Percentiles rank a stretch among this genome's conserved stretches.
Conservation (phyloP, 495 filamentous ascomycete genomes). For the Penicillium longicatenatum region DNA sequence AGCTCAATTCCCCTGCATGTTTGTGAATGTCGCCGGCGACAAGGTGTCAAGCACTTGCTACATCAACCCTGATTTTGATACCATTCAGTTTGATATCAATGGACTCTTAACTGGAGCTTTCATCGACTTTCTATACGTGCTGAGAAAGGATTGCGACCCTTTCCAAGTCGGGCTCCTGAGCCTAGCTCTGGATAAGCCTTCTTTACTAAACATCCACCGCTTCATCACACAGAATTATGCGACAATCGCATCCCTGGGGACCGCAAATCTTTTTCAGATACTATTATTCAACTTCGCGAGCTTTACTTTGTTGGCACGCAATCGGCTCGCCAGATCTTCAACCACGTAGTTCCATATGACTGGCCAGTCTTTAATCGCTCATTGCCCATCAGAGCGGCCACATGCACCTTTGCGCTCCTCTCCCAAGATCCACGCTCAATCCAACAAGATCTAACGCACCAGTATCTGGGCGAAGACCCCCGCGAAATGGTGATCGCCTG, state of each 20-base stretch:
- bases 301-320: not conserved
- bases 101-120: not conserved
- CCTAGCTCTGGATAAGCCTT: not conserved
- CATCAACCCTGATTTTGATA: constrained; percentile 1
- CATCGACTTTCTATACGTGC: not conserved
- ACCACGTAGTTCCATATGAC: not conserved
- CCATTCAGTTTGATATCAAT: not conserved
- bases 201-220: not conserved
- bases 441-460: not conserved
- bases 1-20: not conserved
- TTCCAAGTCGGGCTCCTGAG: not conserved
- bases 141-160: not conserved
- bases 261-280: not conserved
- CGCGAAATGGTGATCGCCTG: not conserved
- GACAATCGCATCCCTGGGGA: not conserved
- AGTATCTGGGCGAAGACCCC: not conserved
- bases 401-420: not conserved
- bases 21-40: not conserved
- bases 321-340: not conserved
- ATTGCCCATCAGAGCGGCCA: not conserved
- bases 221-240: not conserved
- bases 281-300: not conserved
- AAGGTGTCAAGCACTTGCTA: not conserved
- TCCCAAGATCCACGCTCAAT: not conserved
- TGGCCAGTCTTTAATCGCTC: not conserved